These are phyloP conservation scores for Trichoderma sp. DNA, from an alignment of 2,329 filamentous ascomycete genomes.

Conservation along the genomic window DNA sequence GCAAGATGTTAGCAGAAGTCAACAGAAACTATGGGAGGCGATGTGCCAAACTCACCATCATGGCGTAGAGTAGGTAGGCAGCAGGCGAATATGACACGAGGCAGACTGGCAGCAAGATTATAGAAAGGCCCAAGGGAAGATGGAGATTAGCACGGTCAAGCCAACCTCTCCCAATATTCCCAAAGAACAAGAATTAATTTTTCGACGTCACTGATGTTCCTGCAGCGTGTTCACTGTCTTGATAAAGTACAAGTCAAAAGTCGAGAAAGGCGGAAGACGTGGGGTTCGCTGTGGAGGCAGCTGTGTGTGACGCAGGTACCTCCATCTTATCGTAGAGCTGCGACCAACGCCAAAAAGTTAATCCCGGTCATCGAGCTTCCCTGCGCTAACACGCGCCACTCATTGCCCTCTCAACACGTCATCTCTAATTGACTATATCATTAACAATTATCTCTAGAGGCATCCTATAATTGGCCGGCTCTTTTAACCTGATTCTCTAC, in stretches of 20 bases:
- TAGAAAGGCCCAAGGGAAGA: not conserved
- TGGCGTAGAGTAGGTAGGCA: not conserved
- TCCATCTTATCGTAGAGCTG: constrained; percentile 12
- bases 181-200: not conserved
- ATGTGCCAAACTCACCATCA: constrained; percentile 5
- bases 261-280: constrained; percentile 23
- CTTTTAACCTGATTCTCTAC: not conserved
- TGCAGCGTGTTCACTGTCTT: not conserved
- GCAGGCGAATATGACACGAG: not conserved
- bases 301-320: constrained; percentile 36
- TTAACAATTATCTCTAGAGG: not conserved
- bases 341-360: constrained; percentile 20
- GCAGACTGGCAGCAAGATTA: not conserved
- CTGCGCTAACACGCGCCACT: not conserved
- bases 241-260: constrained; percentile 18
- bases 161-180: not conserved
- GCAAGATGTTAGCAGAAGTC: constrained; percentile 22
- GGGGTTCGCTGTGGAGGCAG: constrained; percentile 30
- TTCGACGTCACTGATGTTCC: not conserved
- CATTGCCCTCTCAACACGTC: not conserved
- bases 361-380: constrained; percentile 7
- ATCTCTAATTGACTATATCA: not conserved
- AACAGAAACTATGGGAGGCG: not conserved
- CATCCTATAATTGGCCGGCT: not conserved
- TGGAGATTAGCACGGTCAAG: not conserved